These are phyloP conservation scores for Alloteropsis semialata DNA, from an alignment of 176 grass and related monocot genomes.

Conservation along the genomic window DNA sequence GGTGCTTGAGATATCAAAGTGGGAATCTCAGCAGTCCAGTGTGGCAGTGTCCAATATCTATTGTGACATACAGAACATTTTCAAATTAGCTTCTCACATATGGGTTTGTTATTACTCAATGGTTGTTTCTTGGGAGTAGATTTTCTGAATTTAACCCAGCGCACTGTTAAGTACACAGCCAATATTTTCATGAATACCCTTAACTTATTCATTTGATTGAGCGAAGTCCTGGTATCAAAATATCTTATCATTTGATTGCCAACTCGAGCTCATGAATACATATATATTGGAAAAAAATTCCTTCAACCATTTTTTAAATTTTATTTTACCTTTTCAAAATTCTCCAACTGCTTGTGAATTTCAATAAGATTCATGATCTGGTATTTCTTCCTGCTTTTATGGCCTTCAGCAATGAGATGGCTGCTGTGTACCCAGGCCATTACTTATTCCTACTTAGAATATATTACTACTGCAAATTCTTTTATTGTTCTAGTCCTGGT, in stretches of 20 bases:
- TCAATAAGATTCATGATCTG: not conserved
- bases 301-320: not conserved
- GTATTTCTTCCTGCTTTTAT: constrained; percentile 21
- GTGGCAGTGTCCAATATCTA: too few relatives aligned
- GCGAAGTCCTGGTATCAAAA: not conserved
- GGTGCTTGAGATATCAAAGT: too few relatives aligned
- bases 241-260: not conserved
- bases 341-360: not conserved
- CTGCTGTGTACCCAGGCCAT: not conserved
- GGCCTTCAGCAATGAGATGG: constrained; percentile 5
- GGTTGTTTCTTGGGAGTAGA: too few relatives aligned
- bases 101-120: too few relatives aligned
- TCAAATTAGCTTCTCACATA: too few relatives aligned
- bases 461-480: constrained; percentile 5
- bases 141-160: too few relatives aligned
- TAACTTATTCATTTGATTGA: too few relatives aligned
- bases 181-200: too few relatives aligned
- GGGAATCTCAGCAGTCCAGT: too few relatives aligned
- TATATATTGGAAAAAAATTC: not conserved
- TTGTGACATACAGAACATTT: too few relatives aligned
- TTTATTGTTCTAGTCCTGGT: constrained; percentile 1
- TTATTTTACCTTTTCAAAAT: constrained; percentile 4
- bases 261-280: not conserved
- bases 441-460: constrained; percentile 1
- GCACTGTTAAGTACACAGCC: too few relatives aligned